A percentile compares a stretch with the other conserved stretches of the same genome.
phyloP scores from a whole-genome alignment of 768 basidiomycete genomes.

The Hygrophorus pudorinus region DNA sequence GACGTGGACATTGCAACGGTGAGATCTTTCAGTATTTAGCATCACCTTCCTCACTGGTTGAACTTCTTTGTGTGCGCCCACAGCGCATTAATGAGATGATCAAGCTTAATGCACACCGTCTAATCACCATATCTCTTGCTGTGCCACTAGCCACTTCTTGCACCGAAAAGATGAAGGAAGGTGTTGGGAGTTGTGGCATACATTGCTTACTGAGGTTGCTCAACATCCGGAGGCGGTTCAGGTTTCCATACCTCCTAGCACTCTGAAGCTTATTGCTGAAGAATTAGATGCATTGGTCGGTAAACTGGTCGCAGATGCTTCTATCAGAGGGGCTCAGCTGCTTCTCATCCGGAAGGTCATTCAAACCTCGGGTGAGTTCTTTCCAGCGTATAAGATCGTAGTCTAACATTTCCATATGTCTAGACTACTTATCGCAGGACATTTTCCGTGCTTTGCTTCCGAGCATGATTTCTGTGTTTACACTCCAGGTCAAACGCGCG shows the following conservation, averaged over 20 bases:
- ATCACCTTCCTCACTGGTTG: background rate
- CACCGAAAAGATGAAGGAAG: conserved; percentile 26
- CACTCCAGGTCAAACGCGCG: conserved; percentile 21
- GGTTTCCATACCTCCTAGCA: conserved; percentile 30
- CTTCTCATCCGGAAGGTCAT: conserved; percentile 30
- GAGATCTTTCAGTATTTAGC: conserved; percentile 12
- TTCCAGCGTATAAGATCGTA: background rate
- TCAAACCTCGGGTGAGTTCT: conserved; percentile 28
- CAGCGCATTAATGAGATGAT: conserved; percentile 41
- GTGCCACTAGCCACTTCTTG: conserved; percentile 40
- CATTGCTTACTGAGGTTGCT: conserved; percentile 34
- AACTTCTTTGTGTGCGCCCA: background rate
- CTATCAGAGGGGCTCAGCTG: conserved; percentile 17
- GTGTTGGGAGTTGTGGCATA: conserved; percentile 33
- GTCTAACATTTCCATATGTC: background rate
- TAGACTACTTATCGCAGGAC: conserved; percentile 23
- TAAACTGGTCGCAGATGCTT: conserved; percentile 25
- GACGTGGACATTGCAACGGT: conserved; percentile 36
- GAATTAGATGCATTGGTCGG: conserved; percentile 38
- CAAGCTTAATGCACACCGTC: conserved; percentile 22
- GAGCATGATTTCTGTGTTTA: conserved; percentile 25
- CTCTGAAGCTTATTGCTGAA: conserved; percentile 30
- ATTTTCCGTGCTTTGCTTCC: conserved; percentile 25
- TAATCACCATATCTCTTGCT: conserved; percentile 31
- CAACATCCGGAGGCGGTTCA: conserved; percentile 20